Percentiles rank a stretch among this genome's conserved stretches.
Conservation (phyloP, 192 early-diverging fungal genomes). For the Spizellomyces punctatus region DNA sequence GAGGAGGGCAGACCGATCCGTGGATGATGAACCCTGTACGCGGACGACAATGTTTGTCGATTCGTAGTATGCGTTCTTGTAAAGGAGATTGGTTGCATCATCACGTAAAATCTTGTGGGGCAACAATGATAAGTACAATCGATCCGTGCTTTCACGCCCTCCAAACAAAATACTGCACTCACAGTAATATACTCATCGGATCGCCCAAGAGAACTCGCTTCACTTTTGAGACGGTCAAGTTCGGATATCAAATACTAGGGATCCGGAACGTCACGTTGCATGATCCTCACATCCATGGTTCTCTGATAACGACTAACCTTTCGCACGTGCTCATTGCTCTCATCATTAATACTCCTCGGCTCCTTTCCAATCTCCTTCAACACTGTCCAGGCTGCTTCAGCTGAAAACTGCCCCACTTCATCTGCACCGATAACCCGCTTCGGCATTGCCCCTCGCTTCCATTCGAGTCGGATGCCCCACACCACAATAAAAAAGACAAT, state of each 20-base stretch:
- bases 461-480: not conserved
- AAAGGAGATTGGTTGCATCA: conserved; percentile 25
- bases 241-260: not conserved
- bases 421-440: not conserved
- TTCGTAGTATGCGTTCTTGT: conserved; percentile 28
- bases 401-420: not conserved
- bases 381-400: not conserved
- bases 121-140: not conserved
- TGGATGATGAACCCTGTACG: conserved; percentile 7
- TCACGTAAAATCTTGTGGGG: not conserved
- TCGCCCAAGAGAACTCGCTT: not conserved
- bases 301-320: too few species aligned
- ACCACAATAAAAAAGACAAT: not conserved
- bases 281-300: not conserved
- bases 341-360: not conserved
- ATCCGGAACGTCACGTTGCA: not conserved
- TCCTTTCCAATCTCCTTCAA: not conserved
- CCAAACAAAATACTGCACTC: not conserved
- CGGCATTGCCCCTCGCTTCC: not conserved
- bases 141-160: not conserved
- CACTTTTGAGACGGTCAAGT: not conserved
- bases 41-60: conserved; percentile 41
- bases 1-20: conserved; percentile 32
- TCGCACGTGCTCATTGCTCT: too few species aligned
- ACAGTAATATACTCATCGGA: not conserved